phyloP scores from a whole-genome alignment of 352 stramenopile species.

The Phytophthora aleatoria region DNA sequence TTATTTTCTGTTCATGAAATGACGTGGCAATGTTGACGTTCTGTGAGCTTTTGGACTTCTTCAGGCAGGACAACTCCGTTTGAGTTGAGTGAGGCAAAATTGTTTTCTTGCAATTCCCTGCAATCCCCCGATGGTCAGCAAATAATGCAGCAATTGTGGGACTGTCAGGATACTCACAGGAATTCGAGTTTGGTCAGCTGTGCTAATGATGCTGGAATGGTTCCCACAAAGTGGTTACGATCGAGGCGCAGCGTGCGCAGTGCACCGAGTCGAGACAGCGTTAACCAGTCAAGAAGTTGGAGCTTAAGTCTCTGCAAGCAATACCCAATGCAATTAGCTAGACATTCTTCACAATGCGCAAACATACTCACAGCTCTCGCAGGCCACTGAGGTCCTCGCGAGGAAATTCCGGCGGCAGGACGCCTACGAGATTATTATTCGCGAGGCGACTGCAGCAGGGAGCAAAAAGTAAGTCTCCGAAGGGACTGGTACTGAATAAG shows the following conservation, averaged over 20 bases:
- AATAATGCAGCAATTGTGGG: not conserved
- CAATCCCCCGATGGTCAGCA: not conserved
- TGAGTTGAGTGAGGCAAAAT: constrained; percentile 41
- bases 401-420: constrained; percentile 56
- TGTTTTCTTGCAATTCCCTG: constrained; percentile 61
- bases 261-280: constrained; percentile 39
- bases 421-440: constrained; percentile 69
- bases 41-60: constrained; percentile 48
- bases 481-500: not conserved
- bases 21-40: constrained; percentile 43
- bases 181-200: constrained; percentile 55
- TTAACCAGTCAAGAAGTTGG: constrained; percentile 66
- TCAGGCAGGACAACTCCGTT: constrained; percentile 45
- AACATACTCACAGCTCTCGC: constrained; percentile 54
- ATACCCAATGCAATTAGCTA: not conserved
- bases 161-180: constrained; percentile 40
- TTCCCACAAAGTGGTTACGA: constrained; percentile 53
- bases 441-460: constrained; percentile 41
- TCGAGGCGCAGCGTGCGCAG: constrained; percentile 62
- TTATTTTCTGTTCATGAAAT: constrained; percentile 12
- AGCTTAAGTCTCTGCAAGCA: constrained; percentile 60
- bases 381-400: constrained; percentile 51
- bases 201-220: constrained; percentile 46
- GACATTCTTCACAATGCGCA: not conserved
- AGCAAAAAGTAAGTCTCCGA: not conserved